Percentiles rank a stretch among this genome's conserved stretches.
Evolutionary conservation across 768 basidiomycete genomes (phyloP).

Genomic region (Suillus fuscotomentosus): DNA sequence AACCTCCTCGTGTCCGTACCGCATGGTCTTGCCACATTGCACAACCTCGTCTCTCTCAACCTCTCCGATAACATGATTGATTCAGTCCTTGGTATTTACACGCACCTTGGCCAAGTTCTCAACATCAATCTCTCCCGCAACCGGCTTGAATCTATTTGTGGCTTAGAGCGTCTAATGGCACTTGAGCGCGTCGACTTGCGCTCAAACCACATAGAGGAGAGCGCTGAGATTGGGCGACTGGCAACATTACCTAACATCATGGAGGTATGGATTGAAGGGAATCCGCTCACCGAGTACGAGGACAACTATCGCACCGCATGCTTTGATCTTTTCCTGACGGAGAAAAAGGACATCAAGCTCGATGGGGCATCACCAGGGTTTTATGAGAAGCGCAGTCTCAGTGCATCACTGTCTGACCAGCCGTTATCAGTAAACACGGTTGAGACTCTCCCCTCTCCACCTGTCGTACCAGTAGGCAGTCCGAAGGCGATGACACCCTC

Average conservation of each 20-base stretch:
- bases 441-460: slow-evolving; percentile 55
- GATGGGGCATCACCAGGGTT: slow-evolving; percentile 73
- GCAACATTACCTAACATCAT: slow-evolving; percentile 74
- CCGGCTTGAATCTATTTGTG: slow-evolving; percentile 92
- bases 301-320: slow-evolving; percentile 74
- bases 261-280: slow-evolving; percentile 83
- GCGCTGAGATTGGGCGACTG: slow-evolving; percentile 81
- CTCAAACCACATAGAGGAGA: slow-evolving; percentile 76
- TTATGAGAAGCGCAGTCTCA: slow-evolving; percentile 66
- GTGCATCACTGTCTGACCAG: slow-evolving; percentile 47
- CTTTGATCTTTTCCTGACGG: slow-evolving; percentile 82
- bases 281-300: slow-evolving; percentile 72
- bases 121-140: slow-evolving; percentile 82
- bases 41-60: slow-evolving; percentile 86
- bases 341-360: slow-evolving; percentile 74
- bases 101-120: slow-evolving; percentile 73
- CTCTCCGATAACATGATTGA: slow-evolving; percentile 98
- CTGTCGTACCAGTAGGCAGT: slow-evolving; percentile 55
- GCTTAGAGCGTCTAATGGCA: slow-evolving; percentile 84
- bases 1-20: slow-evolving; percentile 92
- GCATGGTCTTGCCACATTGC: slow-evolving; percentile 66
- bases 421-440: slow-evolving; percentile 48
- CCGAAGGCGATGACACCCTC: slow-evolving; percentile 16
- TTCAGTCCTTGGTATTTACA: slow-evolving; percentile 87
- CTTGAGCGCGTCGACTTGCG: slow-evolving; percentile 87